These are phyloP conservation scores for Punica granatum DNA, from an alignment of 345 rosid genomes.

Conservation along the genomic window DNA sequence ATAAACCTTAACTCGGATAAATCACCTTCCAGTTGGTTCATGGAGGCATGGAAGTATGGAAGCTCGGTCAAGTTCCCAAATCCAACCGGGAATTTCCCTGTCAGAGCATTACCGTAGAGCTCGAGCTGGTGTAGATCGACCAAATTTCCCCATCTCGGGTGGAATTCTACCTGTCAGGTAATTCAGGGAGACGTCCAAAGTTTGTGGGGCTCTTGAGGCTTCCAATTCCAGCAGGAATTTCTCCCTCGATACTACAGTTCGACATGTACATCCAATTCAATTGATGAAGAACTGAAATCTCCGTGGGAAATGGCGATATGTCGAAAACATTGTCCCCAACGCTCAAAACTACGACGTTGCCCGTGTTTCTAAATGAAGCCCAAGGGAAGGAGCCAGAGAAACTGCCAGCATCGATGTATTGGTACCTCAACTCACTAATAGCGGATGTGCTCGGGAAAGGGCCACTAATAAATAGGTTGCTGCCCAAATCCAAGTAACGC, in stretches of 20 bases:
- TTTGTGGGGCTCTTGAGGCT: slow-evolving; percentile 20
- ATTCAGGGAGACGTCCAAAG: slow-evolving; percentile 26
- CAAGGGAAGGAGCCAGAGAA: slow-evolving; percentile 26
- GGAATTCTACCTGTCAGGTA: slow-evolving; percentile 21
- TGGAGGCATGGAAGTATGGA: slow-evolving; percentile 26
- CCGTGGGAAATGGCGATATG: slow-evolving; percentile 20
- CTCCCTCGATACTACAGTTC: slow-evolving; percentile 23
- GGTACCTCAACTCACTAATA: slow-evolving; percentile 11
- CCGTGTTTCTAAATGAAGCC: slow-evolving; percentile 23
- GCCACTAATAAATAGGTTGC: slow-evolving; percentile 8
- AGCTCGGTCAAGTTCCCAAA: slow-evolving; percentile 30
- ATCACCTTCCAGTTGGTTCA: slow-evolving; percentile 24
- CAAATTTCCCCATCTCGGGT: slow-evolving; percentile 17
- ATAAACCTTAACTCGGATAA: slow-evolving; percentile 23
- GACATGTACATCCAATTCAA: slow-evolving; percentile 29
- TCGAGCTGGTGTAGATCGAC: slow-evolving; percentile 29
- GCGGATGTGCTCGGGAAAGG: slow-evolving; percentile 12
- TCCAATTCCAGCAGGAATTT: slow-evolving; percentile 29
- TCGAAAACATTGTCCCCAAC: slow-evolving; percentile 31
- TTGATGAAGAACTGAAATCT: slow-evolving; percentile 19
- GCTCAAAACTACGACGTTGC: slow-evolving; percentile 21
- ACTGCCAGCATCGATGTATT: slow-evolving; percentile 7
- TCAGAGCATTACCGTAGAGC: slow-evolving; percentile 23
- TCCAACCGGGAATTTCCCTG: slow-evolving; percentile 27
- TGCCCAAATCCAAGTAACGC: slow-evolving; percentile 16